Base-by-base conservation (phyloP, 164 flowering plant species). In the Macadamia integrifolia region DNA sequence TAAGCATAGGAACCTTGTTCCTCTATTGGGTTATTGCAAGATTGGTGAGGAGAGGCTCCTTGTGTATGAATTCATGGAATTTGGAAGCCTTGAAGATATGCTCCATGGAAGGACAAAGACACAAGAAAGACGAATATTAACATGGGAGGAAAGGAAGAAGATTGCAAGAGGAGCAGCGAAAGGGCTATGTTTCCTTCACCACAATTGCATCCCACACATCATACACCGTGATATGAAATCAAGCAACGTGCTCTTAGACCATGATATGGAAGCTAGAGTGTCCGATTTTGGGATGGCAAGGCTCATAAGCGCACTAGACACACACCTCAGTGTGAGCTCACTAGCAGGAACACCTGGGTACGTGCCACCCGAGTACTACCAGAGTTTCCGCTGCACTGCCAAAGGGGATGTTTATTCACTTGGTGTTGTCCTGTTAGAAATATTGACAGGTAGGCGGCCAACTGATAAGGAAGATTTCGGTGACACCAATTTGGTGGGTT, bases 221-320 rank as follows among this genome's bases (percentile, higher is more conserved):
- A 88, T 88, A 40, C 90, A 88, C 73, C 71, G 92, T 0, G 92
- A 88, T 76, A 84, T 88, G 90, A 88, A 88, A 46, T 86, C 90
- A 1, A 88, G 92, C 82, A 88, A 88, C 58, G 92, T 88, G 18
- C 83, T 88, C 2, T 64, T 88, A 6, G 90, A 84, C 71, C 72
- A 85, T 23, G 81, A 82, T 13, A 72, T 88, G 87, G 92, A 88
- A 59, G 88, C 92, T 1, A 76, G 87, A 44, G 92, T 86, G 2
- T 88, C 92, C 0, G 90, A 88, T 66, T 88, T 88, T 65, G 92
- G 92, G 6, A 88, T 88, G 92, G 92, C 92, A 31, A 79, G 92
- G 78, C 82, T 86, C 4, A 86, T 88, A 23, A 83, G 84, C 48
- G 90, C 87, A 0, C 85, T 86, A 0, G 92, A 88, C 74, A 88